Conservation (phyloP, 2,329 filamentous ascomycete species). For the Verruconis gallopava region DNA sequence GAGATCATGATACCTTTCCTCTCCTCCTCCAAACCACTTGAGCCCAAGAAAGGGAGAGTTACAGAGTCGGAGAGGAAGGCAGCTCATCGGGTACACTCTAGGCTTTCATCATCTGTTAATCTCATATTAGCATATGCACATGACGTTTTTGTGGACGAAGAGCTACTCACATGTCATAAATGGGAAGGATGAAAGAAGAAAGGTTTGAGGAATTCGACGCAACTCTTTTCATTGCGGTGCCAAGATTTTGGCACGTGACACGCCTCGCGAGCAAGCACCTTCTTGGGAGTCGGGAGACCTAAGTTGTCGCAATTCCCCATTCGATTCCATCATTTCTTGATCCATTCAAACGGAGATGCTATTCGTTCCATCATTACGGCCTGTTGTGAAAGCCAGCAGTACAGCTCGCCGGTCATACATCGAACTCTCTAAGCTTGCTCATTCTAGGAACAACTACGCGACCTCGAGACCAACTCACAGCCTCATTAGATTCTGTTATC, state of each 20-base stretch:
- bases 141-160: slow-evolving; percentile 8
- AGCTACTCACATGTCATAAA: slow-evolving; percentile 5
- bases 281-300: no score
- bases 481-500: no score
- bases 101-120: slow-evolving; percentile 93
- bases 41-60: slow-evolving; percentile 83
- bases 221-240: background rate
- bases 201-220: no score
- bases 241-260: background rate
- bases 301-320: no score
- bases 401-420: slow-evolving; percentile 5
- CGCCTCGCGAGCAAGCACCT: no score
- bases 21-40: slow-evolving; percentile 62
- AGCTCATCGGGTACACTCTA: slow-evolving; percentile 91
- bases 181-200: slow-evolving; percentile 62
- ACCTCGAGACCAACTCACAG: no score
- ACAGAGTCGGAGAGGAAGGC: slow-evolving; percentile 47
- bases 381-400: slow-evolving; percentile 3
- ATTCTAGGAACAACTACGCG: no score
- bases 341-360: no score
- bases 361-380: slow-evolving; percentile 2
- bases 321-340: background rate
- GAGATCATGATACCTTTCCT: slow-evolving; percentile 74
- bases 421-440: background rate
- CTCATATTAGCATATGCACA: slow-evolving; percentile 11